A percentile compares a stretch with the other conserved stretches of the same genome.
These are phyloP conservation scores for Capsicum chinense DNA, from an alignment of 257 asterid genomes.

Conservation along the genomic window DNA sequence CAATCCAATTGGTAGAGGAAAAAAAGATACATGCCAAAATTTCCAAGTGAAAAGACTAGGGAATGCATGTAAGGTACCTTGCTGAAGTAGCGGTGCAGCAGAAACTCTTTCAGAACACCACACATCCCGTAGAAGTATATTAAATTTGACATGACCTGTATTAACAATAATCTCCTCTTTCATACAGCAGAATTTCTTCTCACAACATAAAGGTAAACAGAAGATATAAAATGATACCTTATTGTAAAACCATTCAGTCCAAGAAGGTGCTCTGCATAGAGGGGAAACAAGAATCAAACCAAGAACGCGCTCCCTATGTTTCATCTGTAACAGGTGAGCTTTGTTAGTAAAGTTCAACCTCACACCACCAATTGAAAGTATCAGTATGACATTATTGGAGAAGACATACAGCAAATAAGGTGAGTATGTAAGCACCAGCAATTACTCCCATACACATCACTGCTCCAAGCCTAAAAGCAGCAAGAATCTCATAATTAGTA, in stretches of 20 bases:
- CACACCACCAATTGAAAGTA: not conserved
- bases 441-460: conserved; percentile 97
- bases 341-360: conserved; percentile 16
- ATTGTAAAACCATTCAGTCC: conserved; percentile 92
- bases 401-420: conserved; percentile 77
- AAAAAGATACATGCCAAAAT: not conserved
- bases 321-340: conserved; percentile 55
- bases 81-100: conserved; percentile 81
- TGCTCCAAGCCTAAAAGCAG: conserved; percentile 75
- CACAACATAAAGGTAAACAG: not conserved
- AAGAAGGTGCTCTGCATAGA: conserved; percentile 82
- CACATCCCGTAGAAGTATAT: conserved; percentile 88
- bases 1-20: not conserved
- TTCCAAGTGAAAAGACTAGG: not conserved
- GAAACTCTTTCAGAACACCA: conserved; percentile 75
- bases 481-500: conserved; percentile 34
- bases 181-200: conserved; percentile 18
- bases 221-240: conserved; percentile 53
- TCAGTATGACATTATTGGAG: not conserved
- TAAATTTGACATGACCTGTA: conserved; percentile 88
- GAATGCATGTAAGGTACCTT: conserved; percentile 56
- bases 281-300: conserved; percentile 96
- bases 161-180: conserved; percentile 27
- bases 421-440: conserved; percentile 92
- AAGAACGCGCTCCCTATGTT: conserved; percentile 80